Base-by-base conservation (phyloP, 2,329 filamentous ascomycete species). In the Lachnellula hyalina region DNA sequence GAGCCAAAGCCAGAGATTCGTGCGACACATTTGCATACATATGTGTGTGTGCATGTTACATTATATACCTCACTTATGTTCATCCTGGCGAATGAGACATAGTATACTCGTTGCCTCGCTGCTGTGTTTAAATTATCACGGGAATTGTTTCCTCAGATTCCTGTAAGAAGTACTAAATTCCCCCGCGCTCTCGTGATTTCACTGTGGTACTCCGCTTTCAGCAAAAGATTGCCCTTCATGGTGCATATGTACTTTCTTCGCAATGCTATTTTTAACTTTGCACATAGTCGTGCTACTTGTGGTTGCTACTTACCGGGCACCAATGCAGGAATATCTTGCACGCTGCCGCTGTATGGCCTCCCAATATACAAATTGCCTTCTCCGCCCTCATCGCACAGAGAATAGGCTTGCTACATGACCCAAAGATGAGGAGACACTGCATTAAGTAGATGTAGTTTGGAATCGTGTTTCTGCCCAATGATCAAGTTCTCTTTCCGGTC, bases 71-170 rank as follows among this genome's bases (percentile, higher is more conserved):
- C 28, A 8, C 8, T 7, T 8, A 9, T 9, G 28, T 3, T 32
- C 7, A 8, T 28, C 25, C 25, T 32, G 8, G 28, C 8, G 9
- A 32, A 11, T 80, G 79, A 0, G 84, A 83, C 0, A 72, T 40
- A 40, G 36, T 17, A 40, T 17, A 40, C 14, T 12, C 5, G n/a
- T 40, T 40, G 36, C 36, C 14, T 40, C 36, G 36, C 36, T 40
- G 36, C 36, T 7, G 36, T 40, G 15, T 15, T 40, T 8, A 11
- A 11, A 3, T 3, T 4, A 32, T 32, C 28, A 32, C 28, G 28
- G 25, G 36, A 40, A 40, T 8, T 17, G 4, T 40, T 15, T 40
- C n/a, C 36, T 40, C 8, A 17, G 5, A 15, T 15, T 40, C n/a
- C 36, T 40, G 4, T 40, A 2, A 15, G 6, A 15, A 40, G 36